Percentiles rank a stretch among this genome's conserved stretches.
These are phyloP conservation scores for Albatrellus ellisii DNA, from an alignment of 768 basidiomycete genomes.

Conservation along the genomic window DNA sequence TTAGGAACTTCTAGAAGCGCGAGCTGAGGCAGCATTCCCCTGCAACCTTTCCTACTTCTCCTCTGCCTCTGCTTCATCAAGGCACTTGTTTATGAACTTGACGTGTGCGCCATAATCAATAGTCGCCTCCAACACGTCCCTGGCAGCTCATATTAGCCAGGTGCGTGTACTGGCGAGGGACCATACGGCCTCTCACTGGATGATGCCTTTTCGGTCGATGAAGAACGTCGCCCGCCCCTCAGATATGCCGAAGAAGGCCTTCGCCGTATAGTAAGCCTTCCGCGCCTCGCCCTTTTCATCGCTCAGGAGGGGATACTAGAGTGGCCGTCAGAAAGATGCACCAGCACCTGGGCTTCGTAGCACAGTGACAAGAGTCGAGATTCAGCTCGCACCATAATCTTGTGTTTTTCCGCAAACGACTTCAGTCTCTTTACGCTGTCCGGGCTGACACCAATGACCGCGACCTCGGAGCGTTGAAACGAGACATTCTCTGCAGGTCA, in stretches of 20 bases:
- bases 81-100: conserved; percentile 59
- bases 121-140: conserved; percentile 46
- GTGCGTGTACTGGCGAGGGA: background rate
- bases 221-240: conserved; percentile 63
- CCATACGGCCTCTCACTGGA: conserved; percentile 31
- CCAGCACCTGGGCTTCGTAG: background rate
- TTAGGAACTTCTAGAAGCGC: background rate
- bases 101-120: conserved; percentile 53
- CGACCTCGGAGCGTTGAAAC: conserved; percentile 50
- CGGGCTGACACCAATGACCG: conserved; percentile 61
- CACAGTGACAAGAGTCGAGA: background rate
- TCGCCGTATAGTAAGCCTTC: conserved; percentile 53
- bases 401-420: conserved; percentile 57
- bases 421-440: conserved; percentile 66
- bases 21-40: background rate
- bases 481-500: conserved; percentile 37
- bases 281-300: conserved; percentile 50
- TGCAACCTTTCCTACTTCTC: conserved; percentile 12
- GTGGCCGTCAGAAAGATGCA: background rate
- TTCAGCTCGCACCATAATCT: conserved; percentile 37
- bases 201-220: conserved; percentile 56
- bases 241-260: conserved; percentile 50
- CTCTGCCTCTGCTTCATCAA: conserved; percentile 21
- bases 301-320: conserved; percentile 67
- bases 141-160: conserved; percentile 16